Percentiles rank a stretch among this genome's conserved stretches.
Conservation (phyloP, 306 rosid genomes). For the Trichosanthes cucumerina region DNA sequence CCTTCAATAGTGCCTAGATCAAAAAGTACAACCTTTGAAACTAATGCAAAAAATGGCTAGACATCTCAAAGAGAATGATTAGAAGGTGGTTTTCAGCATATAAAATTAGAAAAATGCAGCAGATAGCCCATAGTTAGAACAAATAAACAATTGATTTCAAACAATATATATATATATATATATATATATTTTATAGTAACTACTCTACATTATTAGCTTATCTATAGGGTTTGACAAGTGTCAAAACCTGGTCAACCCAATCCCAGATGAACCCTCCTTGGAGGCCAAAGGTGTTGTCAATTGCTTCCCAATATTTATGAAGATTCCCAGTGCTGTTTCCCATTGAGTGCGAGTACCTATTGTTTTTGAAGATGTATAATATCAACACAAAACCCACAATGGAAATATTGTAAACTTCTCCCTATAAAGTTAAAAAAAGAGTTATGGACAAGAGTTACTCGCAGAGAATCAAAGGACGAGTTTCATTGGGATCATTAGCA, state of each 20-base stretch:
- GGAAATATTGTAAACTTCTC: neutral
- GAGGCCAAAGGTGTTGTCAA: constrained; percentile 87
- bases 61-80: neutral
- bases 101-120: neutral
- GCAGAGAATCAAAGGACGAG: constrained; percentile 87
- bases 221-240: neutral
- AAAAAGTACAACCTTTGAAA: neutral
- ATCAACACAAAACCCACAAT: constrained; percentile 1
- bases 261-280: constrained; percentile 99
- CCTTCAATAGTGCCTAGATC: constrained; percentile 57
- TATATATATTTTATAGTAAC: neutral
- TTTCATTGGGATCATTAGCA: constrained; percentile 81
- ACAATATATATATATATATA: neutral
- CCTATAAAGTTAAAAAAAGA: neutral
- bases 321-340: constrained; percentile 91
- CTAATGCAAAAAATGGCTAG: neutral
- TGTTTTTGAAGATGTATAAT: constrained; percentile 16
- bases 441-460: constrained; percentile 43
- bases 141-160: neutral
- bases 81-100: neutral
- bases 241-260: constrained; percentile 83
- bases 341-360: constrained; percentile 94
- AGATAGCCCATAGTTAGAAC: neutral
- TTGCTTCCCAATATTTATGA: constrained; percentile 90
- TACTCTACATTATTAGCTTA: neutral